phyloP scores from a whole-genome alignment of 768 basidiomycete genomes.

The Pisolithus albus region DNA sequence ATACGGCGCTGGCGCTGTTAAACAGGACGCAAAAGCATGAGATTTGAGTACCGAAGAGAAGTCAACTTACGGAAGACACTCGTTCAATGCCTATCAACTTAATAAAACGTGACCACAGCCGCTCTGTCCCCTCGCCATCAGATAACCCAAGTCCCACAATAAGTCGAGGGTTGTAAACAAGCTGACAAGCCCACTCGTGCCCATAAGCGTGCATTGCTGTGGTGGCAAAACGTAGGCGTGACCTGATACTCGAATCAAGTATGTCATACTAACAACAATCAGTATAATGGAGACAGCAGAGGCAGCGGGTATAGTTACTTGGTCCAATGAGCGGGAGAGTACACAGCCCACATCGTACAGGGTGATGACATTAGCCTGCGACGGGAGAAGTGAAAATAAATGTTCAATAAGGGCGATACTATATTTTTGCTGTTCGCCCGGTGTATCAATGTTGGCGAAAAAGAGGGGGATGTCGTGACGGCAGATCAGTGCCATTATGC shows the following conservation, averaged over 20 bases:
- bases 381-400: too few relatives aligned
- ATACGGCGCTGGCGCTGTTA: constrained; percentile 19
- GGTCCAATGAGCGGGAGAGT: too few relatives aligned
- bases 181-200: constrained; percentile 29
- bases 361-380: too few relatives aligned
- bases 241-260: neutral
- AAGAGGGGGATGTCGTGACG: too few relatives aligned
- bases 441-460: too few relatives aligned
- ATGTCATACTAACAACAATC: too few relatives aligned
- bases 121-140: constrained; percentile 6
- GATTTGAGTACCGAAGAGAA: neutral
- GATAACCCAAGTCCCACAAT: constrained; percentile 1
- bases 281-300: too few relatives aligned
- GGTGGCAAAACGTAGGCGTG: constrained; percentile 25
- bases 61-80: constrained; percentile 24
- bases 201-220: constrained; percentile 36
- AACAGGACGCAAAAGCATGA: neutral
- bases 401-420: too few relatives aligned
- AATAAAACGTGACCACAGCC: constrained; percentile 28
- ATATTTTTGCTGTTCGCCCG: too few relatives aligned
- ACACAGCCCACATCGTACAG: too few relatives aligned
- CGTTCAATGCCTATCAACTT: constrained; percentile 31
- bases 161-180: constrained; percentile 3
- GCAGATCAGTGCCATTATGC: too few relatives aligned
- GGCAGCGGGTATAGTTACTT: too few relatives aligned